Evolutionary conservation across 805 yeast species (phyloP).

Genomic region (Debaryomyces castellii): DNA sequence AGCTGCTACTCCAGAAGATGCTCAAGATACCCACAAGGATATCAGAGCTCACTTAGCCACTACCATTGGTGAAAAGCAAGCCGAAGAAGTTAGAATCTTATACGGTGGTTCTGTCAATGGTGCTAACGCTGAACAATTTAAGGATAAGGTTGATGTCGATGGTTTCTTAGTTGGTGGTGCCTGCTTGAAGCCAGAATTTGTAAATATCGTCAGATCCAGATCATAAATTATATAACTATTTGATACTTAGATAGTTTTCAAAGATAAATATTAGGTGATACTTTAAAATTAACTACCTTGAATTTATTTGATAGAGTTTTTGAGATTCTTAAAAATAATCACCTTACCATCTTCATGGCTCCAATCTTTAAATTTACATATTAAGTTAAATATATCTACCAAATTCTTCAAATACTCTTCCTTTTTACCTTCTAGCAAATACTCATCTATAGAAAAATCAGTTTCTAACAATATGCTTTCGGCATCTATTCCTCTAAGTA

Average conservation of each 20-base stretch:
- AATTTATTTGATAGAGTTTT: constrained; percentile 3
- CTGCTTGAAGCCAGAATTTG: constrained; percentile 95
- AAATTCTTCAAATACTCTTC: constrained; percentile 21
- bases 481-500: constrained; percentile 16
- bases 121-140: constrained; percentile 85
- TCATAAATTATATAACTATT: constrained; percentile 36
- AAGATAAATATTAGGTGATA: not conserved
- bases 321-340: constrained; percentile 10
- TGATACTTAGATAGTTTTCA: not conserved
- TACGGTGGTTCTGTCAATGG: constrained; percentile 99
- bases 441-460: constrained; percentile 33
- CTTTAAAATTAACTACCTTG: not conserved
- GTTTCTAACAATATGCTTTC: constrained; percentile 35
- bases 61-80: constrained; percentile 76
- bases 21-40: constrained; percentile 88
- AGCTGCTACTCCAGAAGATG: constrained; percentile 98
- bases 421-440: constrained; percentile 7
- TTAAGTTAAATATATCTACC: constrained; percentile 17
- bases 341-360: constrained; percentile 5
- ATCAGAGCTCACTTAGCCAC: constrained; percentile 81
- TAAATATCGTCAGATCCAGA: constrained; percentile 93
- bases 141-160: constrained; percentile 90
- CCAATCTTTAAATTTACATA: constrained; percentile 13
- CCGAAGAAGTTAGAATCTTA: constrained; percentile 80
- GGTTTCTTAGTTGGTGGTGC: constrained; percentile 99